phyloP scores from a whole-genome alignment of 805 yeast genomes.

The Myxozyma lipomycoides region DNA sequence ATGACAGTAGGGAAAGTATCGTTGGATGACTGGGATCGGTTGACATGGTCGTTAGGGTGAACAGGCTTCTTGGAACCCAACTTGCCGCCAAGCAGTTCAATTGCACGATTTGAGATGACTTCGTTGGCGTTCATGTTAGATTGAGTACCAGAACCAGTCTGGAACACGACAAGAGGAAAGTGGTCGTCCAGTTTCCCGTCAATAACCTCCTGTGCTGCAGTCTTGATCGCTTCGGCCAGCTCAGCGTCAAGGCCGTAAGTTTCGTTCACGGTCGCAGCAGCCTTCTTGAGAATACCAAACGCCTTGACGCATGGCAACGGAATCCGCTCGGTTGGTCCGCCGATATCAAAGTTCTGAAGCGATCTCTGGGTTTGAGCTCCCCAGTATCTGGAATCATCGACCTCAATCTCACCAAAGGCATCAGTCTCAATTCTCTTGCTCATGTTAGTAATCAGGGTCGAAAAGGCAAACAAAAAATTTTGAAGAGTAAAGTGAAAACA shows the following conservation, averaged over 20 bases:
- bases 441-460: slow-evolving; percentile 1
- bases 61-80: slow-evolving; percentile 90
- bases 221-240: slow-evolving; percentile 76
- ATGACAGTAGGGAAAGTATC: slow-evolving; percentile 99
- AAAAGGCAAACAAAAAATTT: background rate
- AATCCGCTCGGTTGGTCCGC: slow-evolving; percentile 85
- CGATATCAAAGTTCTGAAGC: slow-evolving; percentile 88
- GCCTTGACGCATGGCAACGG: slow-evolving; percentile 89
- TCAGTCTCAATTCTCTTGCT: slow-evolving; percentile 72
- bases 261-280: slow-evolving; percentile 88
- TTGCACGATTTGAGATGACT: slow-evolving; percentile 97
- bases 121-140: slow-evolving; percentile 99
- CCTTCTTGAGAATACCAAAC: slow-evolving; percentile 89
- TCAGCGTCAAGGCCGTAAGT: slow-evolving; percentile 82
- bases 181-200: slow-evolving; percentile 89
- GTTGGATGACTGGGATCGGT: slow-evolving; percentile 97
- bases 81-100: slow-evolving; percentile 88
- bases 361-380: slow-evolving; percentile 97
- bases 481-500: background rate
- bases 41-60: slow-evolving; percentile 98
- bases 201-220: slow-evolving; percentile 92
- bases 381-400: slow-evolving; percentile 83
- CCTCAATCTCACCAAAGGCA: slow-evolving; percentile 96
- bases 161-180: slow-evolving; percentile 97
- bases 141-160: slow-evolving; percentile 98